phyloP scores from a whole-genome alignment of 306 rosid species.

The Quercus ilex region DNA sequence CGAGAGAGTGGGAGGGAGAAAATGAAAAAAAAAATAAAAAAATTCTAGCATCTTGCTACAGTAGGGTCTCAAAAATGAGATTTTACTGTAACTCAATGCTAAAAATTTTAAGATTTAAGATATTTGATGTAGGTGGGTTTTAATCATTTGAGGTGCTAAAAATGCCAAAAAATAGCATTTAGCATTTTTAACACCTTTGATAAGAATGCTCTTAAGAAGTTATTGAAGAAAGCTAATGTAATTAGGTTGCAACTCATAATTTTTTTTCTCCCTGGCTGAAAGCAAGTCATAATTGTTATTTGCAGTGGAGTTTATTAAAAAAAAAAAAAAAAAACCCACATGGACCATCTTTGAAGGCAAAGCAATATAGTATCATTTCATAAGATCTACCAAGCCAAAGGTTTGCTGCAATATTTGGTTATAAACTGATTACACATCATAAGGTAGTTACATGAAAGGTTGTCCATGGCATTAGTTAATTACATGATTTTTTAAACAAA shows the following conservation, averaged over 20 bases:
- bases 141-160: too few relatives aligned
- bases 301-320: not conserved
- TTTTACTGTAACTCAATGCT: too few relatives aligned
- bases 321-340: not conserved
- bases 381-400: not conserved
- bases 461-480: not conserved
- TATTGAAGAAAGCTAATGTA: not conserved
- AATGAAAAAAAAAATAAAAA: too few relatives aligned
- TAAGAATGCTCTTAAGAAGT: not conserved
- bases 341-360: not conserved
- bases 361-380: not conserved
- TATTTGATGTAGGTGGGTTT: too few relatives aligned
- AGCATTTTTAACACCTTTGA: too few relatives aligned
- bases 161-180: too few relatives aligned
- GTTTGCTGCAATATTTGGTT: not conserved
- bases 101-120: too few relatives aligned
- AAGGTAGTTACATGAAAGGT: not conserved
- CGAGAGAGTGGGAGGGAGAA: too few relatives aligned
- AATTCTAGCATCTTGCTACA: too few relatives aligned
- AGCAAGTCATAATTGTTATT: not conserved
- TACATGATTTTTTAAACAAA: too few relatives aligned
- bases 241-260: not conserved
- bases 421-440: not conserved
- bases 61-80: too few relatives aligned
- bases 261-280: not conserved